phyloP scores from a whole-genome alignment of 495 filamentous ascomycete genomes.

The Annulohypoxylon stygium region DNA sequence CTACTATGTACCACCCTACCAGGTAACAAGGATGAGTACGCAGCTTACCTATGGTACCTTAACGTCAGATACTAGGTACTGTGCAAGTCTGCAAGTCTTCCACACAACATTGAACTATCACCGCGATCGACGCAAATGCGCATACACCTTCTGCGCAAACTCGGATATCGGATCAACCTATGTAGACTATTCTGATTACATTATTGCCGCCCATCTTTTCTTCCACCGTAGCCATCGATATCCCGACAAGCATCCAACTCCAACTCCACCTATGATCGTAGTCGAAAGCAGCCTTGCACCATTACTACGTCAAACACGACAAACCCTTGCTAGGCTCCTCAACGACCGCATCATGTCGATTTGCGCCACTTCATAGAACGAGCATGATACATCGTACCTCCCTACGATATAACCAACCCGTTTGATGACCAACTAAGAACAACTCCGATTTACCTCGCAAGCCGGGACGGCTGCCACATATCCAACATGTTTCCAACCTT shows the following conservation, averaged over 20 bases:
- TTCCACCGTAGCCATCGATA: background rate
- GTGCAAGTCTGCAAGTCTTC: background rate
- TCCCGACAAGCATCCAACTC: background rate
- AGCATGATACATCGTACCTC: constrained; percentile 10
- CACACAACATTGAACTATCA: background rate
- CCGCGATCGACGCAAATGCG: constrained; percentile 42
- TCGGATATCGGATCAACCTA: constrained; percentile 7
- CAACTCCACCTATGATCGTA: background rate
- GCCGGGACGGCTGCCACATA: constrained; percentile 2
- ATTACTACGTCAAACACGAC: constrained; percentile 22
- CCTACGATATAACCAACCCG: background rate
- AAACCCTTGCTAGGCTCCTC: background rate
- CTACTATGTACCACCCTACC: background rate
- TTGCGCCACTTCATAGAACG: constrained; percentile 20
- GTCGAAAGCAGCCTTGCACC: background rate
- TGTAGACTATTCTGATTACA: constrained; percentile 18
- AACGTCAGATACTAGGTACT: background rate
- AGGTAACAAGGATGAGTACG: constrained; percentile 1
- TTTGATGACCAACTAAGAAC: constrained; percentile 8
- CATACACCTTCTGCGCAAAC: constrained; percentile 37
- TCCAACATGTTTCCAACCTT: constrained; percentile 87
- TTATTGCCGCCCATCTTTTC: background rate
- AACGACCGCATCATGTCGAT: constrained; percentile 27
- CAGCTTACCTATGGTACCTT: background rate
- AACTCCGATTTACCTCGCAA: background rate